Percentiles rank a stretch among this genome's conserved stretches.
These are phyloP conservation scores for Sclerospora graminicola DNA, from an alignment of 352 stramenopile genomes.

Conservation along the genomic window DNA sequence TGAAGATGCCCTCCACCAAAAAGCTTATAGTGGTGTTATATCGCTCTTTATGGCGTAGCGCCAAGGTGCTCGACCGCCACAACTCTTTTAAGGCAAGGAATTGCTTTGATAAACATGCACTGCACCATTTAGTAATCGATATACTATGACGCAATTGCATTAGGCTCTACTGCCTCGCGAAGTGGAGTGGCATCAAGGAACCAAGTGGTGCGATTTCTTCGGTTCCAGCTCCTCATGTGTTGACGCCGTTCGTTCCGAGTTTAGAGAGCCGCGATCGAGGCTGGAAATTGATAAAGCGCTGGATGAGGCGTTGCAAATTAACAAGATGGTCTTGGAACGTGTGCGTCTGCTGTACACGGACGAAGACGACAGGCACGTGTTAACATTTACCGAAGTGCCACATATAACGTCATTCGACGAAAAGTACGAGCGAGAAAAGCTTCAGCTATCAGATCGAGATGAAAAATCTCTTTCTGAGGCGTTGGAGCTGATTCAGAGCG, in stretches of 20 bases:
- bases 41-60: constrained; percentile 54
- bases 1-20: constrained; percentile 31
- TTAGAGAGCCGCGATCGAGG: constrained; percentile 14
- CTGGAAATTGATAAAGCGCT: constrained; percentile 26
- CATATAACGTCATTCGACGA: constrained; percentile 31
- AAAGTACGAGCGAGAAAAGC: constrained; percentile 40
- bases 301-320: constrained; percentile 54
- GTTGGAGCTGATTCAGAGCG: constrained; percentile 47
- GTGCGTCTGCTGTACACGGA: constrained; percentile 54
- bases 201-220: constrained; percentile 59
- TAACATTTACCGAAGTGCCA: constrained; percentile 23
- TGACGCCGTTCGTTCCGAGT: constrained; percentile 38
- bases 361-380: constrained; percentile 28
- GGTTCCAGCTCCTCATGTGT: constrained; percentile 38
- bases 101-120: not conserved
- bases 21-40: constrained; percentile 58
- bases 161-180: constrained; percentile 54
- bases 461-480: constrained; percentile 28
- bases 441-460: constrained; percentile 10
- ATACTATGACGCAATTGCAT: not conserved
- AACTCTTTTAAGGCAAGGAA: constrained; percentile 46
- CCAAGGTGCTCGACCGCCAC: constrained; percentile 46
- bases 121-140: not conserved
- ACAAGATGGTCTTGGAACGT: constrained; percentile 51
- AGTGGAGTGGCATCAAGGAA: constrained; percentile 37